Evolutionary conservation across 2,329 filamentous ascomycete species (phyloP), one percentile per base, ranked within the genome.

Genomic region (Cercospora sojina): DNA sequence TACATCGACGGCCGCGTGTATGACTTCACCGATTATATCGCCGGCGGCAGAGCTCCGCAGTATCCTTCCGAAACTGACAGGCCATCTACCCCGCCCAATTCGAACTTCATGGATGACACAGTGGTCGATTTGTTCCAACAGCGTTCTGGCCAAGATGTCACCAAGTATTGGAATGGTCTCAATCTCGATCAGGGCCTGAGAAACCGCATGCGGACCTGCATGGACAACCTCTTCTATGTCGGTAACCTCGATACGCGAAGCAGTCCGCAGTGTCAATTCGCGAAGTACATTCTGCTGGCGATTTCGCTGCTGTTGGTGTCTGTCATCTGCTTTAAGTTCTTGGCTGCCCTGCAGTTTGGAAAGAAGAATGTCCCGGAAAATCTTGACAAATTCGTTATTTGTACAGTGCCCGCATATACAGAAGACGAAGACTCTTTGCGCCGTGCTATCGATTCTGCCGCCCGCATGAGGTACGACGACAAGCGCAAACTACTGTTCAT

Each of bases 351-450:
- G 66, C 95, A 99, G 76, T 99, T 99, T 74, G 90, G 92, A 53
- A 88, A 86, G 73, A 97, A 96, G 82, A 97, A 91, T 70, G 82
- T 94, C 41, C 96, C 95, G 0, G 95, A 99, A 80, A 95, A 97
- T 76, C 87, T 99, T 31, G 95, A 99, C 81, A 99, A 99, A 78
- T 99, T 99, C 78, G 85, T 99, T 78, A 97, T 99, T 80, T 96
- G 92, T 77, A 96, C 97, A 79, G 94, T 99, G 67, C 95, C 95
- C 0, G 95, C 93, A 1, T 99, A 99, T 76, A 99, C 95, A 0
- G 95, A 99, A 83, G 95, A 98, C 77, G 96, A 99, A 79, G 96
- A 99, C 0, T 98, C 94, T 38, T 85, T 99, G 27, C 92, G 95
- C 64, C 93, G 94, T 84, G 95, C 95, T 66, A 97, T 99, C 74